Percentiles rank a stretch among this genome's conserved stretches.
phyloP scores from a whole-genome alignment of 2,329 filamentous ascomycete species.

The Penicillium expansum region DNA sequence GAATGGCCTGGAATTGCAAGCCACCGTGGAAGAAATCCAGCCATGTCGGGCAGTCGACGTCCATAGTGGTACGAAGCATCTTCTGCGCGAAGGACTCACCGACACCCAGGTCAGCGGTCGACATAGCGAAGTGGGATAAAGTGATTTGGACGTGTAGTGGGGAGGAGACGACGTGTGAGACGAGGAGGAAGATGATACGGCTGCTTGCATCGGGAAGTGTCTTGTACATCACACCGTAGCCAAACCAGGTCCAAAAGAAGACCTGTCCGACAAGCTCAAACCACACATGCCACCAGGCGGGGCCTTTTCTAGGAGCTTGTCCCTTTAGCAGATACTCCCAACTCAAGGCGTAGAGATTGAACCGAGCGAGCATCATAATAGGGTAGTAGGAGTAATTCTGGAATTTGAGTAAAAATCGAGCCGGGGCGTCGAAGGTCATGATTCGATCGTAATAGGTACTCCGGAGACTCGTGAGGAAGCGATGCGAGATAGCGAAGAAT shows the following conservation, averaged over 20 bases:
- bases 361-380: slow-evolving; percentile 74
- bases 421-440: slow-evolving; percentile 74
- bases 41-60: slow-evolving; percentile 84
- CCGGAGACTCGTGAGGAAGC: slow-evolving; percentile 68
- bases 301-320: slow-evolving; percentile 69
- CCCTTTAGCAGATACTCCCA: slow-evolving; percentile 73
- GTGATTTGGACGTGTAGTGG: slow-evolving; percentile 88
- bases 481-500: slow-evolving; percentile 81
- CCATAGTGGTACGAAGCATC: slow-evolving; percentile 92
- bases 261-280: slow-evolving; percentile 73
- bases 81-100: slow-evolving; percentile 85
- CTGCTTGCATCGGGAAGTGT: slow-evolving; percentile 66
- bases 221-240: slow-evolving; percentile 74
- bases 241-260: slow-evolving; percentile 86
- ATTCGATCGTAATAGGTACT: slow-evolving; percentile 81
- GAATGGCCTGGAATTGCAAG: slow-evolving; percentile 84
- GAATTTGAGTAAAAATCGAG: slow-evolving; percentile 66
- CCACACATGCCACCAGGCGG: slow-evolving; percentile 79
- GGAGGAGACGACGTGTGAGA: slow-evolving; percentile 78
- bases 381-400: slow-evolving; percentile 84
- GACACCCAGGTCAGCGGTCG: slow-evolving; percentile 78
- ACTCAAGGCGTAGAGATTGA: slow-evolving; percentile 81
- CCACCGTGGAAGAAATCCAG: slow-evolving; percentile 87
- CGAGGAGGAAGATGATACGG: slow-evolving; percentile 70
- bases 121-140: slow-evolving; percentile 91